phyloP scores from a whole-genome alignment of 2,329 filamentous ascomycete genomes.

The Xylaria sp. region DNA sequence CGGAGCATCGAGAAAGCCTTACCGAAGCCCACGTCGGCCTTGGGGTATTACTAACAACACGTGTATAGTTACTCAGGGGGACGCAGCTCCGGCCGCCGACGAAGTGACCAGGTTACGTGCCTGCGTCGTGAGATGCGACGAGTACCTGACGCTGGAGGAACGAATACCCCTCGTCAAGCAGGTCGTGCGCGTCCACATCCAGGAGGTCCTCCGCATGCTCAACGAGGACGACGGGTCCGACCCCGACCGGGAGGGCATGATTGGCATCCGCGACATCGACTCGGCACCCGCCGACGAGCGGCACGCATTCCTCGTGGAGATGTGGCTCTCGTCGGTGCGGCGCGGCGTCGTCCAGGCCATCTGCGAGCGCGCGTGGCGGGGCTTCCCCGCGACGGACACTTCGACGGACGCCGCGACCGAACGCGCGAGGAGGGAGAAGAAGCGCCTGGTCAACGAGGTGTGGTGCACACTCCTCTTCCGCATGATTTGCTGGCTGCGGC shows the following conservation, averaged over 20 bases:
- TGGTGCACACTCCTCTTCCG: constrained; percentile 59
- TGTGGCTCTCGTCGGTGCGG: constrained; percentile 54
- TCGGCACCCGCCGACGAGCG: constrained; percentile 51
- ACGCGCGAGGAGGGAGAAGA: not conserved
- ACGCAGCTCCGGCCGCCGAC: too few relatives aligned
- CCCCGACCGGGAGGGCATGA: not conserved
- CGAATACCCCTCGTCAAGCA: constrained; percentile 45
- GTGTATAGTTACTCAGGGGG: too few relatives aligned
- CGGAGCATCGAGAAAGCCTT: too few relatives aligned
- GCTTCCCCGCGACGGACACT: constrained; percentile 25
- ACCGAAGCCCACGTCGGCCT: too few relatives aligned
- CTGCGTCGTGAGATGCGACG: too few relatives aligned
- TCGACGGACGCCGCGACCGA: constrained; percentile 4
- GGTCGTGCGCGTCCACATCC: constrained; percentile 53
- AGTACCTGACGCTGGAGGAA: too few relatives aligned
- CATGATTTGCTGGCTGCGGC: constrained; percentile 61
- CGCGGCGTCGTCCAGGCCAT: constrained; percentile 44
- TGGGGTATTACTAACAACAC: too few relatives aligned
- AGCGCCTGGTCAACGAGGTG: constrained; percentile 41
- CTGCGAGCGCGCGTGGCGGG: constrained; percentile 31
- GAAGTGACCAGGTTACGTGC: too few relatives aligned
- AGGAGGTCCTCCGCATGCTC: constrained; percentile 50
- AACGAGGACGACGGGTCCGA: constrained; percentile 38
- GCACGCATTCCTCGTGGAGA: constrained; percentile 53
- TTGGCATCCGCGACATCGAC: constrained; percentile 50